phyloP scores from a whole-genome alignment of 192 early-diverging fungal species.

The Backusella tuberculispora region DNA sequence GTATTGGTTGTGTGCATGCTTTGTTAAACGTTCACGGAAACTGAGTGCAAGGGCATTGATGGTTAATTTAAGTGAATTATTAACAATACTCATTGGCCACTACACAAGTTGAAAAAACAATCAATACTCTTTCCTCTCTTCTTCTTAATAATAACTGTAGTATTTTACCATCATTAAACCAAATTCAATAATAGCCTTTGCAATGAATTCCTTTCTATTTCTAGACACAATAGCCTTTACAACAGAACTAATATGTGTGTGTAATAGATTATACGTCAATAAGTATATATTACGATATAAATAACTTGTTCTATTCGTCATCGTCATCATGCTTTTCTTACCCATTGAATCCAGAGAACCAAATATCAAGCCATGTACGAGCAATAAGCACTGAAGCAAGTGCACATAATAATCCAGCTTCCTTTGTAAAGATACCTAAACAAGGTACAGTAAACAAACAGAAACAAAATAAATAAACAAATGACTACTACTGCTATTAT shows the following conservation, averaged over 20 bases:
- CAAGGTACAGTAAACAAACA: not conserved
- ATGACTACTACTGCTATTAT: not conserved
- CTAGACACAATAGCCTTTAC: constrained; percentile 80
- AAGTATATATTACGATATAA: not conserved
- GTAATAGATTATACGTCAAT: too few relatives aligned
- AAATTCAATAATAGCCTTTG: constrained; percentile 65
- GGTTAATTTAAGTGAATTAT: constrained; percentile 63
- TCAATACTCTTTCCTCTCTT: constrained; percentile 1
- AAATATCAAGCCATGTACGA: constrained; percentile 66
- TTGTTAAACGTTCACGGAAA: constrained; percentile 62
- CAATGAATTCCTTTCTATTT: constrained; percentile 61
- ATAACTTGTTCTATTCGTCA: too few relatives aligned
- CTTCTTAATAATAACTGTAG: not conserved
- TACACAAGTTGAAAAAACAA: constrained; percentile 27
- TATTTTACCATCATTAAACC: constrained; percentile 63
- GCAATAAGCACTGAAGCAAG: constrained; percentile 59
- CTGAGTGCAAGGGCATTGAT: constrained; percentile 59
- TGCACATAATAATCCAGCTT: constrained; percentile 47
- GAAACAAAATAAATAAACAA: too few relatives aligned
- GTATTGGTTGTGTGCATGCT: constrained; percentile 71
- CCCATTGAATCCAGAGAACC: constrained; percentile 62
- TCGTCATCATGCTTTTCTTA: constrained; percentile 10
- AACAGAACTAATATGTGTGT: constrained; percentile 53
- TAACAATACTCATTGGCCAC: constrained; percentile 69
- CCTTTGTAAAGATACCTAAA: constrained; percentile 50